A percentile compares a stretch with the other conserved stretches of the same genome.
phyloP scores from a whole-genome alignment of 2,329 filamentous ascomycete genomes.

The Fusarium kyushuense region DNA sequence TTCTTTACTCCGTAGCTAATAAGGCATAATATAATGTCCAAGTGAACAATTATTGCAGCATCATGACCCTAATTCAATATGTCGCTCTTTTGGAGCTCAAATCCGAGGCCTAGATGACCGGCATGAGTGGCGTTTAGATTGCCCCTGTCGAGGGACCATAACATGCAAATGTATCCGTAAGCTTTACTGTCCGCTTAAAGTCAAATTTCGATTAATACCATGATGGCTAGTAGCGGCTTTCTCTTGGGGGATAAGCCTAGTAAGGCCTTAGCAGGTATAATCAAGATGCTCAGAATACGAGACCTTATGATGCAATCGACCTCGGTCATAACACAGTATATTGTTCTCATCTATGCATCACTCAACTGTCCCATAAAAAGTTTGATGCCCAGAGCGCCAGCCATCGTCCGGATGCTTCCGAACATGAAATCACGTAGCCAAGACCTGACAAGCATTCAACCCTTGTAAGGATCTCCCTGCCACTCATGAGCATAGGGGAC shows the following conservation, averaged over 20 bases:
- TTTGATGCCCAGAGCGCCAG: conserved; percentile 10
- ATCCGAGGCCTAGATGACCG: conserved; percentile 25
- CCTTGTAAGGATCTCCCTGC: conserved; percentile 29
- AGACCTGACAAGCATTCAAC: conserved; percentile 18
- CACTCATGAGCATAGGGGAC: background rate
- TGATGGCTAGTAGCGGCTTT: background rate
- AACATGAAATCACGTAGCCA: conserved; percentile 21
- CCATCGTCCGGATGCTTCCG: conserved; percentile 26
- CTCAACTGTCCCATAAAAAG: background rate
- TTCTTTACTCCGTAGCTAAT: background rate
- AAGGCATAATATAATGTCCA: background rate
- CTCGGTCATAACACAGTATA: background rate
- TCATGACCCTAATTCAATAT: background rate
- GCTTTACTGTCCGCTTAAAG: background rate
- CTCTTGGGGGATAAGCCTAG: background rate
- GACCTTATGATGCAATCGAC: conserved; percentile 1
- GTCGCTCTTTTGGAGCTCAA: conserved; percentile 6
- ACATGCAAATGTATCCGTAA: background rate
- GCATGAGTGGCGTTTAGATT: conserved; percentile 36
- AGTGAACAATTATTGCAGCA: background rate
- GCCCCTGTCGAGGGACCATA: background rate
- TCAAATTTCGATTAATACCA: conserved; percentile 6
- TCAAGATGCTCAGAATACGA: conserved; percentile 9
- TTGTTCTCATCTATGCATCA: conserved; percentile 2
- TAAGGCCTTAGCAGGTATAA: background rate